Evolutionary conservation across 305 asterid genomes (phyloP).

Genomic region (Fraxinus paxiana): DNA sequence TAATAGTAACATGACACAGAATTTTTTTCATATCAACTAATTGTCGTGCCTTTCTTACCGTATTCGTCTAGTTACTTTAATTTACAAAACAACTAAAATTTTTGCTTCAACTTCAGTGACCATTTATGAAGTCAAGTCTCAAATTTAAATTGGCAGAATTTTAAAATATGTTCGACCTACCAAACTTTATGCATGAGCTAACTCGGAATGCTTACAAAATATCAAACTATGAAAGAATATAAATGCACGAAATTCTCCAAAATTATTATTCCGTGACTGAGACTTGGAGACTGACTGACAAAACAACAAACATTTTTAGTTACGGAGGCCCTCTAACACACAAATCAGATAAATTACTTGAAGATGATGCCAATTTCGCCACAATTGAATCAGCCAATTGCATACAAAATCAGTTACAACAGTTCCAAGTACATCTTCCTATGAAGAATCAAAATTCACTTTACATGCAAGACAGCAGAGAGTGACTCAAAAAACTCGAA

Average conservation of each 20-base stretch:
- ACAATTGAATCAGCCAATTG: background rate
- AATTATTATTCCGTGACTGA: background rate
- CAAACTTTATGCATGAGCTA: background rate
- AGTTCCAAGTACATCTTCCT: constrained; percentile 10
- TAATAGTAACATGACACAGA: background rate
- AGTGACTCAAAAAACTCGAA: background rate
- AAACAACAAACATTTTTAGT: background rate
- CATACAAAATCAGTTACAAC: constrained; percentile 14
- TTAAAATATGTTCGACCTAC: background rate
- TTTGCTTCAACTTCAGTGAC: background rate
- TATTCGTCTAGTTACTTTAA: background rate
- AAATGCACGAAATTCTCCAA: background rate
- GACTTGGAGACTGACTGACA: background rate
- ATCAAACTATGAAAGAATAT: background rate
- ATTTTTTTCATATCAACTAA: background rate
- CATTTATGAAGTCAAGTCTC: background rate
- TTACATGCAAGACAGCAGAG: constrained; percentile 15
- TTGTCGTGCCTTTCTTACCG: background rate
- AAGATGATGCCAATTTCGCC: background rate
- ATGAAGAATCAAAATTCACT: constrained; percentile 3
- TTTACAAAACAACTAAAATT: background rate
- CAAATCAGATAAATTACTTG: background rate
- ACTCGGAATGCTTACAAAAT: background rate
- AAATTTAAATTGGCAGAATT: background rate
- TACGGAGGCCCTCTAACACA: background rate